A percentile compares a stretch with the other conserved stretches of the same genome.
Conservation (phyloP, 768 basidiomycete genomes). For the Pulveroboletus sp. region DNA sequence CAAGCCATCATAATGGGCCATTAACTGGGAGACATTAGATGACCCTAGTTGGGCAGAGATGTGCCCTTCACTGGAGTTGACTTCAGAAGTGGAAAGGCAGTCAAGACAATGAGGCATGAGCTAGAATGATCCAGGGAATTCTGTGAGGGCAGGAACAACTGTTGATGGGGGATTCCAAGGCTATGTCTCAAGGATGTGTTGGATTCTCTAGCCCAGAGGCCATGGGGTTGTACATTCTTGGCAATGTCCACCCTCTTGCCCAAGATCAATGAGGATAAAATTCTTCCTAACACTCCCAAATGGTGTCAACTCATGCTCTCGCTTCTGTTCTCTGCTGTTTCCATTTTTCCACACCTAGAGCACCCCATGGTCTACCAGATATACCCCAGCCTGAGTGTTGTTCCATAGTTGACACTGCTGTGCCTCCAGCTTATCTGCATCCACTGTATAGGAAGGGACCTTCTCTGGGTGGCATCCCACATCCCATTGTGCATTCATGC, state of each 20-base stretch:
- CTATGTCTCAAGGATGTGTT: too few species aligned
- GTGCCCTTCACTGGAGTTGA: too few species aligned
- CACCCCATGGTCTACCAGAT: neutral
- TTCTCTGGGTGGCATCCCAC: conserved; percentile 45
- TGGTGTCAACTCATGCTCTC: conserved; percentile 60
- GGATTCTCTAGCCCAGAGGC: too few species aligned
- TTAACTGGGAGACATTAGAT: too few species aligned
- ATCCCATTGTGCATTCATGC: conserved; percentile 55
- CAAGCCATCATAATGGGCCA: too few species aligned
- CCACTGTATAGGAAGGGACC: conserved; percentile 37
- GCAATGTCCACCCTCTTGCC: conserved; percentile 10
- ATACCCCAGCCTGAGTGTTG: conserved; percentile 16
- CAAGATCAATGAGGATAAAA: neutral
- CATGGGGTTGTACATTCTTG: too few species aligned
- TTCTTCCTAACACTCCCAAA: conserved; percentile 26
- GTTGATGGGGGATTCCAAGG: too few species aligned
- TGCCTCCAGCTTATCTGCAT: conserved; percentile 51
- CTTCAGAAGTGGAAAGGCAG: too few species aligned
- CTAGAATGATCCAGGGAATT: too few species aligned
- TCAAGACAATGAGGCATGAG: too few species aligned
- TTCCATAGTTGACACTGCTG: conserved; percentile 55
- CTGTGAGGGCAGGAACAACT: too few species aligned
- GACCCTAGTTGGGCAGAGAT: too few species aligned
- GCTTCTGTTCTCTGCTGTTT: conserved; percentile 37
- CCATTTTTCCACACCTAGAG: neutral